phyloP scores from a whole-genome alignment of 2,329 filamentous ascomycete genomes.

The Venturia asperata region DNA sequence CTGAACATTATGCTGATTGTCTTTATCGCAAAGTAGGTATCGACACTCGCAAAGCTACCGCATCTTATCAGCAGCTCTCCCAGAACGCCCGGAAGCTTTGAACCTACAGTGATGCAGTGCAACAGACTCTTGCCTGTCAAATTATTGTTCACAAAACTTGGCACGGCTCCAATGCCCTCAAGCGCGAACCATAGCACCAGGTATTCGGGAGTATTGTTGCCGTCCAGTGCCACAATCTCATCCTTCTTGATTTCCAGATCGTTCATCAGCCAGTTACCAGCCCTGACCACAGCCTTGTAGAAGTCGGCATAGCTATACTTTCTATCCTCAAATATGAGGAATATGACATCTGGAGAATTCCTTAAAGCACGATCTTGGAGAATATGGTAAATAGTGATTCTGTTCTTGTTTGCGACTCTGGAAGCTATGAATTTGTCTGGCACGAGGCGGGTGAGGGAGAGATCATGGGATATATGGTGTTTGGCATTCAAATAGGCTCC shows the following conservation, averaged over 20 bases:
- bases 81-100: not conserved
- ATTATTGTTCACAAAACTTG: conserved; percentile 33
- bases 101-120: conserved; percentile 28
- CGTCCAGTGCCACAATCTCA: conserved; percentile 33
- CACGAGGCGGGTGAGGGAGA: conserved; percentile 5
- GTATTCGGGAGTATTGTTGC: conserved; percentile 32
- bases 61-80: not conserved
- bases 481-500: conserved; percentile 34
- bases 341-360: conserved; percentile 27
- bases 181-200: conserved; percentile 34
- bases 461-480: conserved; percentile 22
- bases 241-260: conserved; percentile 26
- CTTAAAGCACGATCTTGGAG: conserved; percentile 29
- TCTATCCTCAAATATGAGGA: conserved; percentile 33
- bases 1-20: conserved; percentile 25
- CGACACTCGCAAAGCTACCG: conserved; percentile 16
- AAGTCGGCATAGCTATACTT: conserved; percentile 31
- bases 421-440: not conserved
- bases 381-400: conserved; percentile 25
- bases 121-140: conserved; percentile 31
- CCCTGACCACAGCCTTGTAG: conserved; percentile 26
- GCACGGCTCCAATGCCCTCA: conserved; percentile 30
- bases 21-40: conserved; percentile 5
- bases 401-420: not conserved
- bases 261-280: conserved; percentile 33